A percentile compares a stretch with the other conserved stretches of the same genome.
Evolutionary conservation across 768 basidiomycete species (phyloP).

Genomic region (Suillus placidus): DNA sequence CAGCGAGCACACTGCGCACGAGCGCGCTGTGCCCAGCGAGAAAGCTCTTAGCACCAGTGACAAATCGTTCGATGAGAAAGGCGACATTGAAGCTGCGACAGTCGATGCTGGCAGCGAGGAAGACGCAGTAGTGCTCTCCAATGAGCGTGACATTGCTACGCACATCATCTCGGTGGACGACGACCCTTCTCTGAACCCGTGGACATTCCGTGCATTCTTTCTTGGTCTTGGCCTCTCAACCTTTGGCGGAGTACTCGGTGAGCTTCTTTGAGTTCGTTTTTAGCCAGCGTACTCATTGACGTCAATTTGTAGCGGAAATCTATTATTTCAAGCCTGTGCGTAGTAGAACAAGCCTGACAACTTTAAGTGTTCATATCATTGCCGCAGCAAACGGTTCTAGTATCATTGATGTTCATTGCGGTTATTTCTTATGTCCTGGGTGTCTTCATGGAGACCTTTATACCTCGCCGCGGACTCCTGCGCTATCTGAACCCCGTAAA

Average conservation of each 20-base stretch:
- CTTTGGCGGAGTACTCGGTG: conserved; percentile 52
- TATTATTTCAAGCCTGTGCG: conserved; percentile 56
- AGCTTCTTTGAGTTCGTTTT: conserved; percentile 14
- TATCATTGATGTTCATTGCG: conserved; percentile 54
- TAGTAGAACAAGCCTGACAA: neutral
- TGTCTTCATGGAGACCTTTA: conserved; percentile 41
- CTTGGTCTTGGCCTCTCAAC: conserved; percentile 49
- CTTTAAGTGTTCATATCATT: conserved; percentile 3
- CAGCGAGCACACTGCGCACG: neutral
- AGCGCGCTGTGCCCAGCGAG: conserved; percentile 5
- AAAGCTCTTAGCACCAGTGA: conserved; percentile 19
- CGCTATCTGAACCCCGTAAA: conserved; percentile 51
- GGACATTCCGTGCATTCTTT: conserved; percentile 50
- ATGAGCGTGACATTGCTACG: conserved; percentile 47
- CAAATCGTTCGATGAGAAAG: conserved; percentile 32
- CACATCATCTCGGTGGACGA: conserved; percentile 46
- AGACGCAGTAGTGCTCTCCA: conserved; percentile 33
- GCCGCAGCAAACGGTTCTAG: conserved; percentile 48
- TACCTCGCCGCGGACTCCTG: conserved; percentile 44
- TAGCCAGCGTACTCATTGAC: conserved; percentile 12
- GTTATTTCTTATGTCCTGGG: conserved; percentile 50
- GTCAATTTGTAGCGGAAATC: conserved; percentile 42
- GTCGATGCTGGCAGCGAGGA: conserved; percentile 30
- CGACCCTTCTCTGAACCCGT: conserved; percentile 47
- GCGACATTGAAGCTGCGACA: conserved; percentile 36